Percentiles rank a stretch among this genome's conserved stretches.
These are phyloP conservation scores for Tolypocladium amazonense DNA, from an alignment of 2,329 filamentous ascomycete genomes.

Conservation along the genomic window DNA sequence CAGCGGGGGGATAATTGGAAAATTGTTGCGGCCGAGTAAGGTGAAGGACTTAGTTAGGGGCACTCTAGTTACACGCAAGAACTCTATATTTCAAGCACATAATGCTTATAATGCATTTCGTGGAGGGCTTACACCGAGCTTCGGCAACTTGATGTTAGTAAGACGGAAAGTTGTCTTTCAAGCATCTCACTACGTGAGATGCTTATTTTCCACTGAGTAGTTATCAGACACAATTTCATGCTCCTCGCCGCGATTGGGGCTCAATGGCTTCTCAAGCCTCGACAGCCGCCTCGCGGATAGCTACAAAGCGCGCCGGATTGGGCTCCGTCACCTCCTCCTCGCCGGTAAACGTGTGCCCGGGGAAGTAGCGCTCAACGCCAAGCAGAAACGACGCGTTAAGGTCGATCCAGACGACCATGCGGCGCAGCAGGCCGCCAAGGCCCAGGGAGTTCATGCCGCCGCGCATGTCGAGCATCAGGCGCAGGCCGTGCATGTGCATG, in stretches of 20 bases:
- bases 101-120: not conserved
- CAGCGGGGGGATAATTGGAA: not conserved
- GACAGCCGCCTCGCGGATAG: not conserved
- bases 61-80: not conserved
- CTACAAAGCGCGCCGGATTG: constrained; percentile 23
- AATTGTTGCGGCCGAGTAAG: not conserved
- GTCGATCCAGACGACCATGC: constrained; percentile 39
- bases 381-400: constrained; percentile 26
- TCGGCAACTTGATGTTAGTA: not conserved
- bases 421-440: constrained; percentile 31
- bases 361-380: constrained; percentile 20
- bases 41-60: not conserved
- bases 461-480: constrained; percentile 29
- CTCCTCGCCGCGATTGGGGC: not conserved
- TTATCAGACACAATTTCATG: not conserved
- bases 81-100: not conserved
- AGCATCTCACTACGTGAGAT: not conserved
- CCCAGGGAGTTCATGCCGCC: constrained; percentile 30
- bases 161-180: not conserved
- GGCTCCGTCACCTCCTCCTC: constrained; percentile 13
- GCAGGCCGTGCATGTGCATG: constrained; percentile 36
- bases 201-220: not conserved
- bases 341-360: constrained; percentile 13
- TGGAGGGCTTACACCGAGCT: not conserved
- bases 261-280: not conserved